Evolutionary conservation across 2,329 filamentous ascomycete species (phyloP), one percentile per base, ranked within the genome.

Genomic region (Endocalyx cinctus): DNA sequence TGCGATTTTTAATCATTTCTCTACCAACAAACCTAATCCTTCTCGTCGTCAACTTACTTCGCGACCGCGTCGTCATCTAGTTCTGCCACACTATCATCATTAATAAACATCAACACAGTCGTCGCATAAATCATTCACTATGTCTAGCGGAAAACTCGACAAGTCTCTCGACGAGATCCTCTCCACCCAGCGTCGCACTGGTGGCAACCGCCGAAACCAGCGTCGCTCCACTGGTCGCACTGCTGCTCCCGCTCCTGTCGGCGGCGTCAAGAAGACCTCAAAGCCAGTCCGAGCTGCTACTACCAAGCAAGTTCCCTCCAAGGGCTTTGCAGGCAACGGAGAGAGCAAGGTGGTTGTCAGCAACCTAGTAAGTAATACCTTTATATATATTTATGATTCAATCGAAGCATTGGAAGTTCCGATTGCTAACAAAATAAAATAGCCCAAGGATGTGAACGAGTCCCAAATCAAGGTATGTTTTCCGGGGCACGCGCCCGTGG

Each of bases 381-480:
- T 23, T 8, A 23, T n/a, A 8, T 23, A 8, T n/a, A 8, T 23
- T 23, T 23, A 23, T n/a, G 20, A 8, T 23, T n/a, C 20, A 8
- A 23, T 23, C n/a, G n/a, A n/a, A n/a, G n/a, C n/a, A n/a, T n/a
- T n/a, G n/a, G n/a, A n/a, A n/a, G n/a, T 19, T 29, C 31, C 22
- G 27, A 13, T 29, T 29, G 34, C 43, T 50, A 41, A 48, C 37
- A 22, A n/a, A 2, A 4, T 25, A 28, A 30, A 50, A n/a, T n/a
- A 97, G 87, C 92, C 92, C 63, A 82, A 83, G 72, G 92, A 98
- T 80, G 88, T 98, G 66, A 87, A 81, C 69, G 90, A 97, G 77
- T 72, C 71, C 71, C 87, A 94, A 82, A 94, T 98, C 73, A 97
- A 98, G 92, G 92, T 98, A 98, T 94, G 92, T 98, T 88, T 84